Percentiles rank a stretch among this genome's conserved stretches.
phyloP scores from a whole-genome alignment of 176 grass and related monocot genomes.

The Alloteropsis semialata region DNA sequence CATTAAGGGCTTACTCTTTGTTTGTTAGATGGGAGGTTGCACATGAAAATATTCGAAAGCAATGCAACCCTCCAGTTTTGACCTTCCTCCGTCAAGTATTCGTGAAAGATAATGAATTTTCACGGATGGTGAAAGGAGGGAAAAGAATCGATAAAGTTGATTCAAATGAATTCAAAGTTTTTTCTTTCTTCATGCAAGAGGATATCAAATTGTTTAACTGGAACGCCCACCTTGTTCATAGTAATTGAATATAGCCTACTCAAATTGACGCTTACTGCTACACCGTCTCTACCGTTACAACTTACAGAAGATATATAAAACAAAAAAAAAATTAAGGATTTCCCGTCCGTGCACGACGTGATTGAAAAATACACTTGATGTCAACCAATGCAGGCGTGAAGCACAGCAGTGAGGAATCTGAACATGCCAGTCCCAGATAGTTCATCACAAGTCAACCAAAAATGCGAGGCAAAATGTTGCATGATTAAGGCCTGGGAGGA shows the following conservation, averaged over 20 bases:
- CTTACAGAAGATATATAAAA: neutral
- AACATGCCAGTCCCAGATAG: neutral
- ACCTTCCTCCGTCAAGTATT: neutral
- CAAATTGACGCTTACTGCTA: neutral
- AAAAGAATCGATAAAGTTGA: neutral
- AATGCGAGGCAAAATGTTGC: neutral
- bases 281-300: neutral
- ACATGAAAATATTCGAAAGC: neutral
- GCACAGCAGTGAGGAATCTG: neutral
- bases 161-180: neutral
- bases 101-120: neutral
- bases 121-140: neutral
- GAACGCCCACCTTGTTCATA: neutral
- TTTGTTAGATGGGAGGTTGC: neutral
- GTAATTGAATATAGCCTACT: neutral
- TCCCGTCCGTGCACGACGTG: neutral
- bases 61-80: neutral
- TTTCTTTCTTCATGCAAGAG: neutral
- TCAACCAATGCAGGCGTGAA: neutral
- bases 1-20: neutral
- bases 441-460: neutral
- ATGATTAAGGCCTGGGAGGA: conserved; percentile 14
- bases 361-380: neutral
- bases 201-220: neutral
- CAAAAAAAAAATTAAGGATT: neutral